These are phyloP conservation scores for Hypoxylon sp. DNA, from an alignment of 2,329 filamentous ascomycete species.

Conservation along the genomic window DNA sequence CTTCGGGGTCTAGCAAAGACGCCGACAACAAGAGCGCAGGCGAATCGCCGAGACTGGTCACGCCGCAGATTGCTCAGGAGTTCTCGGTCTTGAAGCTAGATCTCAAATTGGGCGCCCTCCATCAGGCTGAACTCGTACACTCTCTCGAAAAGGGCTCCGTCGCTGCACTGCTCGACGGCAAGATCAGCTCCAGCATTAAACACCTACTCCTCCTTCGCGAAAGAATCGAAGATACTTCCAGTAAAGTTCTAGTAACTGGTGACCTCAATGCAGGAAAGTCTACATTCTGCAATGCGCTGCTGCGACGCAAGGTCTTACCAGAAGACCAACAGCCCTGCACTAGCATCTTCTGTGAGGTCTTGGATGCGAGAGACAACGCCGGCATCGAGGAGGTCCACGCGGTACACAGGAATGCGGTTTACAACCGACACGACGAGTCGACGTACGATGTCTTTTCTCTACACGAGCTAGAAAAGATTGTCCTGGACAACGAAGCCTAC, in stretches of 20 bases:
- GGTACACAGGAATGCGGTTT: constrained; percentile 79
- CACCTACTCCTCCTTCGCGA: constrained; percentile 88
- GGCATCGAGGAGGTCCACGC: constrained; percentile 95
- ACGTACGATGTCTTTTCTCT: constrained; percentile 90
- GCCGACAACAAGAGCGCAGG: constrained; percentile 67
- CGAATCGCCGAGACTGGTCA: constrained; percentile 81
- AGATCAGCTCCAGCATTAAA: constrained; percentile 91
- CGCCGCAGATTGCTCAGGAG: constrained; percentile 91
- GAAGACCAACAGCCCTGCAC: constrained; percentile 99
- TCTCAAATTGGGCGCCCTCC: constrained; percentile 84
- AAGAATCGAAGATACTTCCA: constrained; percentile 95
- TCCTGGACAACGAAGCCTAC: constrained; percentile 86
- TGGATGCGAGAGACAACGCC: constrained; percentile 90
- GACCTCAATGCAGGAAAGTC: constrained; percentile 98
- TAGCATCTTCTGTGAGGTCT: constrained; percentile 96
- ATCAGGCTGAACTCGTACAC: constrained; percentile 90
- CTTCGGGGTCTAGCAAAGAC: constrained; percentile 75
- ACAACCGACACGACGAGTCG: constrained; percentile 89
- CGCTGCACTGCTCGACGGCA: constrained; percentile 88
- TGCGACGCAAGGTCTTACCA: constrained; percentile 89
- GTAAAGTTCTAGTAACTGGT: constrained; percentile 94
- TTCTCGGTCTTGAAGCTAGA: constrained; percentile 96
- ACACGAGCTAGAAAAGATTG: constrained; percentile 83
- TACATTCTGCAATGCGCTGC: constrained; percentile 96
- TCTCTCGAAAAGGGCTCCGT: constrained; percentile 93